Percentiles rank a stretch among this genome's conserved stretches.
Evolutionary conservation across 805 yeast genomes (phyloP).

Genomic region (Debaryomyces castellii): DNA sequence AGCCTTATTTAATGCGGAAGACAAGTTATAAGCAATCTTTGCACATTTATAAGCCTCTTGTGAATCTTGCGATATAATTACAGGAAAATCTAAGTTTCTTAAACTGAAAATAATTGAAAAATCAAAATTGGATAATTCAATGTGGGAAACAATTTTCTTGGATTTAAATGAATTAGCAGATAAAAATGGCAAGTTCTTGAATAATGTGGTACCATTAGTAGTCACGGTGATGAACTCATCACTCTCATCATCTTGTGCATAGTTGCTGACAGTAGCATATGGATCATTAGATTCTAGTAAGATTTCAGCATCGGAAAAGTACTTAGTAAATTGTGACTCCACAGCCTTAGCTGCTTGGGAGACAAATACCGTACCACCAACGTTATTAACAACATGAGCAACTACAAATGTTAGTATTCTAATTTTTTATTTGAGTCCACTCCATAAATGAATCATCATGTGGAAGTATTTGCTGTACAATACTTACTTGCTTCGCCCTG

Average conservation of each 20-base stretch:
- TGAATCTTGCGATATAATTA: conserved; percentile 64
- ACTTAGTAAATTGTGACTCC: conserved; percentile 27
- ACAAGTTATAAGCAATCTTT: conserved; percentile 56
- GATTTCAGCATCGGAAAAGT: conserved; percentile 19
- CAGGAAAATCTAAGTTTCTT: conserved; percentile 64
- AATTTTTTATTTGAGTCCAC: neutral
- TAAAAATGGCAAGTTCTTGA: conserved; percentile 62
- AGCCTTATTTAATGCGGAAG: conserved; percentile 49
- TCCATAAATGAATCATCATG: neutral
- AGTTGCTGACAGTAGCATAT: conserved; percentile 41
- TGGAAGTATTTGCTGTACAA: neutral
- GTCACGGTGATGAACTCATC: conserved; percentile 44
- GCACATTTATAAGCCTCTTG: conserved; percentile 55
- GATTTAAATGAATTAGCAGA: conserved; percentile 34
- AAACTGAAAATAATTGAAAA: conserved; percentile 68
- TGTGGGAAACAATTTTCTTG: conserved; percentile 57
- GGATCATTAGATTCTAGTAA: conserved; percentile 55
- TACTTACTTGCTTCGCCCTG: conserved; percentile 2
- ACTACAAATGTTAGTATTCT: conserved; percentile 19
- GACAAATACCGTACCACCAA: conserved; percentile 36
- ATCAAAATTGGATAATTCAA: conserved; percentile 59
- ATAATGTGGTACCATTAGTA: conserved; percentile 52
- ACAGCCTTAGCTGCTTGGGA: conserved; percentile 50
- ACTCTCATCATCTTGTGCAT: conserved; percentile 9
- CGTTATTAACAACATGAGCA: conserved; percentile 24